Evolutionary conservation across 1,284 basidiomycete species (phyloP).

Genomic region (Leccinum olivaceoglutinosum): DNA sequence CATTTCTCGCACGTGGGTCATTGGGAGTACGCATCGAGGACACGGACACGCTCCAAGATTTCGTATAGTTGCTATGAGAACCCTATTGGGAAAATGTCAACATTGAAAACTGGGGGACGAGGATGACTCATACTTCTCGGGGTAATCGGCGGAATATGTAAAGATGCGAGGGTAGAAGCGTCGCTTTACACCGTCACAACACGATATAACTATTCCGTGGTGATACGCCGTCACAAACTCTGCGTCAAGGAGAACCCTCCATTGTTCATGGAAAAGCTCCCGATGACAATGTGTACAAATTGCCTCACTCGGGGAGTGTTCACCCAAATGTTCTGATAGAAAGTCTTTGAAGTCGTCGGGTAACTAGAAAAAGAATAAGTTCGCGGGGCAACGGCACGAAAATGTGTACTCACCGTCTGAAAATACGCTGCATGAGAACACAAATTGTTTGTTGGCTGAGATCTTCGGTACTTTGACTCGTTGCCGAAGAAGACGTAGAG

Average conservation of each 20-base stretch:
- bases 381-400: background rate
- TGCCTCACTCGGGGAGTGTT: background rate
- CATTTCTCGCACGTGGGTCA: conserved; percentile 9
- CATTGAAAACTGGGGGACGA: background rate
- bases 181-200: conserved; percentile 16
- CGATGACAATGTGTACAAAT: conserved; percentile 16
- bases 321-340: background rate
- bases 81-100: conserved; percentile 15
- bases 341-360: conserved; percentile 13
- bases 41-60: conserved; percentile 29
- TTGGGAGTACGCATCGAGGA: conserved; percentile 26
- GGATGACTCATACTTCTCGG: conserved; percentile 23
- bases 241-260: conserved; percentile 9
- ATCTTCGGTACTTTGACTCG: too few species aligned
- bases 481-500: too few species aligned
- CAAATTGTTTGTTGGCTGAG: too few species aligned
- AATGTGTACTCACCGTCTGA: too few species aligned
- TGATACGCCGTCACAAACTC: conserved; percentile 13
- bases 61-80: conserved; percentile 24
- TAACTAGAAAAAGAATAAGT: background rate
- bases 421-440: too few species aligned
- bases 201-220: conserved; percentile 17
- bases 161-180: conserved; percentile 21
- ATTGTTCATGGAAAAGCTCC: conserved; percentile 21
- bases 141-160: conserved; percentile 27